Base-by-base conservation (phyloP, 1,284 basidiomycete species). In the Trametes polyzona region DNA sequence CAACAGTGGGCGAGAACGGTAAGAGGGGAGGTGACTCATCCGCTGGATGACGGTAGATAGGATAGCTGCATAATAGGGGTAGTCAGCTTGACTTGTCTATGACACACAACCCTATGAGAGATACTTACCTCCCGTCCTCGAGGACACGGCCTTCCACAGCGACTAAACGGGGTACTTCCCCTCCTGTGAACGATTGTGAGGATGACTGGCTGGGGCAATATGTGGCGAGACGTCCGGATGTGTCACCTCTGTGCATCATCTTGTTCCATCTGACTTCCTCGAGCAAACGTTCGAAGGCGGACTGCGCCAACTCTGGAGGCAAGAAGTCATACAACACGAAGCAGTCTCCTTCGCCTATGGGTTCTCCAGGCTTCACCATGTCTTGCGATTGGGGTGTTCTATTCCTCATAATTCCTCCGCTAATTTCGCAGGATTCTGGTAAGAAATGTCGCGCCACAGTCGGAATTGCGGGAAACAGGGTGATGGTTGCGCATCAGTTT, bases 191-290 rank as follows among this genome's bases (percentile, higher is more conserved):
- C 4, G 32, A 21, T 62, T 8, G 11, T 33, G 17, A 23, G 12
- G 7, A 30, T 19, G 14, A 32, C 1, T 30, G 39, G n/a, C n/a
- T n/a, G n/a, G n/a, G n/a, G n/a, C 23, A 42, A 51, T 27, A 47
- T 26, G n/a, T 51, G 52, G 44, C 26, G 14, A 6, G 12, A 65
- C 61, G 14, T 61, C n/a, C n/a, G n/a, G n/a, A n/a, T n/a, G n/a
- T n/a, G n/a, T n/a, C n/a, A 83, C 89, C 90, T 72, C 85, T 77
- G 71, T 92, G 90, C 61, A 81, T 72, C 89, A 92, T 92, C 1
- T 75, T 76, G 49, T 80, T 76, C 88, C 88, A 92, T 47, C 78
- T 72, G 0, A 92, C 89, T 66, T 92, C 89, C 7, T 76, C 70
- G 57, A 72, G 76, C 56, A 90, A 62, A 4, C 72, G 77, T 47